Percentiles rank a stretch among this genome's conserved stretches.
These are phyloP conservation scores for Tolypocladium ophioglossoides DNA, from an alignment of 2,329 filamentous ascomycete genomes.

Conservation along the genomic window DNA sequence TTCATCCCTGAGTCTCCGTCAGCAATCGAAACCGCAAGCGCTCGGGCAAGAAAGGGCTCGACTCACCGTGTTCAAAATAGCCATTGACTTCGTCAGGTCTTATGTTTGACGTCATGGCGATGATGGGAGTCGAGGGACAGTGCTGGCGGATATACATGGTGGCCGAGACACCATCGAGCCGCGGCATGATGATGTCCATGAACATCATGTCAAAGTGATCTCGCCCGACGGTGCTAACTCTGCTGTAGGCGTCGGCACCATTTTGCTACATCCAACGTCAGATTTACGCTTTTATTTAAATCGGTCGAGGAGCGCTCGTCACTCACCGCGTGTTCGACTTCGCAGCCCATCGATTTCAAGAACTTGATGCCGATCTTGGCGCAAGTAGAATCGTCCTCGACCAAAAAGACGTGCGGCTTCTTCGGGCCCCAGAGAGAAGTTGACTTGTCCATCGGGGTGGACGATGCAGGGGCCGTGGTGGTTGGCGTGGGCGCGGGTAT, in stretches of 20 bases:
- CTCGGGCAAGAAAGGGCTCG: not conserved
- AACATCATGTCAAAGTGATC: constrained; percentile 58
- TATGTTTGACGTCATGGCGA: constrained; percentile 98
- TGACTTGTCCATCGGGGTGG: constrained; percentile 26
- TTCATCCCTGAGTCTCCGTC: constrained; percentile 65
- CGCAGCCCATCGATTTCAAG: constrained; percentile 52
- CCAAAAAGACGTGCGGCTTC: constrained; percentile 74
- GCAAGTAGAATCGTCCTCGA: constrained; percentile 69
- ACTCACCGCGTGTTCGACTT: constrained; percentile 56
- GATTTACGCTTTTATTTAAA: constrained; percentile 8
- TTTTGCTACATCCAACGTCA: constrained; percentile 36
- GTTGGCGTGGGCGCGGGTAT: constrained; percentile 8
- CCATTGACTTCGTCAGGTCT: constrained; percentile 92
- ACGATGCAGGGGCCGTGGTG: constrained; percentile 9
- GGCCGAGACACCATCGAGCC: constrained; percentile 87
- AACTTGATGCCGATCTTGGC: constrained; percentile 60
- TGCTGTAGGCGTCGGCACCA: constrained; percentile 83
- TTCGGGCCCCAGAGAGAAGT: constrained; percentile 41
- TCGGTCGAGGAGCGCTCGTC: not conserved
- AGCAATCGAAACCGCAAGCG: not conserved
- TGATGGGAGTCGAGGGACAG: constrained; percentile 71
- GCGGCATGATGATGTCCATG: constrained; percentile 97
- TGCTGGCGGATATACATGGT: constrained; percentile 89
- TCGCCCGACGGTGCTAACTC: constrained; percentile 46
- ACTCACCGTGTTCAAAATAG: constrained; percentile 90